Evolutionary conservation across 1,284 basidiomycete species (phyloP), one percentile per base, ranked within the genome.

Genomic region (Volvariella volvacea): DNA sequence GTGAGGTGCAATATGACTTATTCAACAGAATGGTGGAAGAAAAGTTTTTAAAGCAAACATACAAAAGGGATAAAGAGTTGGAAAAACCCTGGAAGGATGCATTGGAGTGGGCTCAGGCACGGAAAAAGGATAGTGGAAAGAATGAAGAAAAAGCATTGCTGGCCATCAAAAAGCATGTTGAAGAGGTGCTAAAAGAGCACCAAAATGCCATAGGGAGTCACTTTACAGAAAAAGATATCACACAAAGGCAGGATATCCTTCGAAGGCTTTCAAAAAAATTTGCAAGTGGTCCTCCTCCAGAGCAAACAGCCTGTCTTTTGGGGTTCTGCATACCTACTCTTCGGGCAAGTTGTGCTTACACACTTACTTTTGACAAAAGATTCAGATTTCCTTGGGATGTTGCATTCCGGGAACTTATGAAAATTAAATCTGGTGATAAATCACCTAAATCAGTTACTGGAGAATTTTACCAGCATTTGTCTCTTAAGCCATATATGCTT

Each of bases 401-500:
- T 31, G 71, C 73, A 0, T 68, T 74, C 60, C 61, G 74, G 10
- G 66, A 69, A 42, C 59, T 80, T 6, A 65, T 74, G 44, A 54
- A 55, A 25, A 76, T 78, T 55, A 78, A 78, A 54, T 69, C 71
- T n/a, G n/a, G n/a, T n/a, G n/a, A n/a, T n/a, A n/a, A n/a, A n/a
- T n/a, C n/a, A n/a, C n/a, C n/a, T n/a, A n/a, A n/a, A n/a, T n/a
- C n/a, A n/a, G n/a, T n/a, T n/a, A n/a, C n/a, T n/a, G n/a, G n/a
- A n/a, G n/a, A n/a, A n/a, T n/a, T n/a, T n/a, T n/a, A n/a, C n/a
- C n/a, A n/a, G n/a, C n/a, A n/a, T n/a, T n/a, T n/a, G n/a, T n/a
- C n/a, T n/a, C n/a, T n/a, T n/a, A n/a, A n/a, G n/a, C n/a, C n/a
- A n/a, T n/a, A n/a, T n/a, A n/a, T n/a, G n/a, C n/a, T n/a, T n/a